Base-by-base conservation (phyloP, 129 eudicot species). In the Cynara cardunculus region DNA sequence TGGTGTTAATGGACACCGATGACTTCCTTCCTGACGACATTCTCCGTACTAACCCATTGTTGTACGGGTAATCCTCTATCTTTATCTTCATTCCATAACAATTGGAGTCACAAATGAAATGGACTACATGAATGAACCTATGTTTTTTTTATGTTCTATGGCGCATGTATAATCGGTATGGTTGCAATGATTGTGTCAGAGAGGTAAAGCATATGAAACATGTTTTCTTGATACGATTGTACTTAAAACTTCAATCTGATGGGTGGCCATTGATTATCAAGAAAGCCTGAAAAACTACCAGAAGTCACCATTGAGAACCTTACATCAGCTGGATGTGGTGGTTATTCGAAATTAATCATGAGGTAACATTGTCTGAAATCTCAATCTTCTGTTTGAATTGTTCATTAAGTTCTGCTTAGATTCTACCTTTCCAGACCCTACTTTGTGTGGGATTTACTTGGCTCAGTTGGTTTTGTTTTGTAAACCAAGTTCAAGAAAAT, bases 191-290 rank as follows among this genome's bases (percentile, higher is more conserved):
- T 85, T 83, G 86, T 67, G 59, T 75, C 26, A 71, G 1, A 80
- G 90, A 88, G 75, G 90, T 89, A 25, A 81, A 78, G 71, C 84
- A 73, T 66, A 75, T 85, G 83, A 90, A 85, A 73, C 85, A 78
- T 73, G 75, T 74, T 56, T 81, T 86, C 73, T 70, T 81, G 70
- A 68, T 62, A 19, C 86, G 81, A 24, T 74, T 90, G 74, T 88
- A 86, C 85, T 74, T 78, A 77, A 90, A 86, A 86, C 81, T 90
- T 64, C 79, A 80, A 83, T 80, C 78, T 64, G 74, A 72, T 46
- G 90, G 90, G 5, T 90, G 92, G 96, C 82, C 83, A 56, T 61
- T 88, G 80, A 83, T 88, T 88, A 78, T 87, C 96, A 75, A 88
- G 96, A 75, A 90, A 82, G 79, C 84, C 89, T n/a, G 89, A 90